Evolutionary conservation across 441 rosid genomes (phyloP).

Genomic region (Eruca vesicaria): DNA sequence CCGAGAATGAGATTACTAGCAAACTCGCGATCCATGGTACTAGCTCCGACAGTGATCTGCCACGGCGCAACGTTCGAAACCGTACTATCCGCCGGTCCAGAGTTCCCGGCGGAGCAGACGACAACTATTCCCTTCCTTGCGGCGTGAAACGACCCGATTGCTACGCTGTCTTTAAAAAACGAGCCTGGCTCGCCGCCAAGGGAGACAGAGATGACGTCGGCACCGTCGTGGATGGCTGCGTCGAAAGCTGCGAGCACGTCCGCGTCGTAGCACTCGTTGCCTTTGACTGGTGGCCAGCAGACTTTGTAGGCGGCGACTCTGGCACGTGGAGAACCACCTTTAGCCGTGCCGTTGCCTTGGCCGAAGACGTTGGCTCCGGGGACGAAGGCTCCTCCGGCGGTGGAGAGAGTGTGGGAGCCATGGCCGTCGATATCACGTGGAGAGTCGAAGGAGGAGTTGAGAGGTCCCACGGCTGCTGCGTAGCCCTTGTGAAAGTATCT

Average conservation of each 20-base stretch:
- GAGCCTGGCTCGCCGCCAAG: slow-evolving; percentile 42
- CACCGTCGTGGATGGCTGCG: slow-evolving; percentile 70
- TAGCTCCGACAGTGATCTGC: slow-evolving; percentile 76
- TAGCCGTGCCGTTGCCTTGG: slow-evolving; percentile 62
- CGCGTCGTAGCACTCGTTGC: slow-evolving; percentile 52
- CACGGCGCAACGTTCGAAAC: slow-evolving; percentile 66
- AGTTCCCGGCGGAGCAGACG: slow-evolving; percentile 59
- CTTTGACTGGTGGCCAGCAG: slow-evolving; percentile 55
- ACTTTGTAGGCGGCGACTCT: slow-evolving; percentile 82
- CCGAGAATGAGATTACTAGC: slow-evolving; percentile 54
- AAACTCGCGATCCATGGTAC: slow-evolving; percentile 69
- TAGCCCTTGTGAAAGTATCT: slow-evolving; percentile 70
- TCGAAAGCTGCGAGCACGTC: slow-evolving; percentile 77
- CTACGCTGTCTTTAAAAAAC: slow-evolving; percentile 46
- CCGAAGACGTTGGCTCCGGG: slow-evolving; percentile 51
- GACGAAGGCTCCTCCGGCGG: slow-evolving; percentile 68
- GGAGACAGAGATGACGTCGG: slow-evolving; percentile 67
- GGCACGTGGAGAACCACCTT: slow-evolving; percentile 83
- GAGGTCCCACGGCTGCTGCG: slow-evolving; percentile 47
- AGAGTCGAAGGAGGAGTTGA: slow-evolving; percentile 53
- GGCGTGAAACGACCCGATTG: slow-evolving; percentile 69
- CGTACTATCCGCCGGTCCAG: slow-evolving; percentile 51
- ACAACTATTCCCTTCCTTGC: slow-evolving; percentile 49
- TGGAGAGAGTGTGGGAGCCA: slow-evolving; percentile 86
- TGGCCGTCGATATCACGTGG: slow-evolving; percentile 76